These are phyloP conservation scores for Epichloe baconii DNA, from an alignment of 2,329 filamentous ascomycete genomes.

Conservation along the genomic window DNA sequence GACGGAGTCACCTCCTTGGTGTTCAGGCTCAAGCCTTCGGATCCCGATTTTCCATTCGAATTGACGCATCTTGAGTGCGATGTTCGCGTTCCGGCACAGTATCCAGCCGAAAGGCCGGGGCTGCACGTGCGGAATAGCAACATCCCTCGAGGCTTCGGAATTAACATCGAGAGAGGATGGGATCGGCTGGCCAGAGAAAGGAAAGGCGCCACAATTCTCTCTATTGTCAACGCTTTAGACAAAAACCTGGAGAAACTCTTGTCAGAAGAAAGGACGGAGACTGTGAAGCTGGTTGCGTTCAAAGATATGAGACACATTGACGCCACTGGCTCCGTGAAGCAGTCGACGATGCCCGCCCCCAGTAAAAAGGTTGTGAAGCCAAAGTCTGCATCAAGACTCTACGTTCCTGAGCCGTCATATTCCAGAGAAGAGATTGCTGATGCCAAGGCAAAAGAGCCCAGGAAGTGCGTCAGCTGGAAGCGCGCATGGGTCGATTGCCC, in stretches of 20 bases:
- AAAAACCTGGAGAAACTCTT: constrained; percentile 58
- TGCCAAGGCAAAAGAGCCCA: constrained; percentile 49
- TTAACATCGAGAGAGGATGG: constrained; percentile 68
- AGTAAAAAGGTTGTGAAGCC: constrained; percentile 3
- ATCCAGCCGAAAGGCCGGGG: constrained; percentile 44
- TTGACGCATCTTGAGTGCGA: constrained; percentile 55
- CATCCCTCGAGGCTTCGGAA: constrained; percentile 57
- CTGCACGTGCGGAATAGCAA: constrained; percentile 54
- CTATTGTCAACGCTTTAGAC: constrained; percentile 57
- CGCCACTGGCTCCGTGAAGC: constrained; percentile 4
- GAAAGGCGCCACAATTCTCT: constrained; percentile 45
- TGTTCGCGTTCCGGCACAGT: constrained; percentile 49
- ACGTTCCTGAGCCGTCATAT: constrained; percentile 35
- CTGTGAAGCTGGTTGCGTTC: constrained; percentile 53
- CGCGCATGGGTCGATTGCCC: constrained; percentile 55
- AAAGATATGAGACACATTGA: constrained; percentile 41
- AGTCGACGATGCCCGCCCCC: constrained; percentile 1
- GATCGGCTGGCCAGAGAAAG: constrained; percentile 46
- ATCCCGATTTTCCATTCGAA: constrained; percentile 76
- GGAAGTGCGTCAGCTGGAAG: constrained; percentile 61
- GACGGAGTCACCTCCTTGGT: constrained; percentile 42
- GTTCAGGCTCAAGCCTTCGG: constrained; percentile 58
- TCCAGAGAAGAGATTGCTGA: constrained; percentile 45
- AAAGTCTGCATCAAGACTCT: constrained; percentile 13
- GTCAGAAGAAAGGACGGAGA: constrained; percentile 57